These are phyloP conservation scores for Ascochyta koolunga DNA, from an alignment of 2,329 filamentous ascomycete species.

Conservation along the genomic window DNA sequence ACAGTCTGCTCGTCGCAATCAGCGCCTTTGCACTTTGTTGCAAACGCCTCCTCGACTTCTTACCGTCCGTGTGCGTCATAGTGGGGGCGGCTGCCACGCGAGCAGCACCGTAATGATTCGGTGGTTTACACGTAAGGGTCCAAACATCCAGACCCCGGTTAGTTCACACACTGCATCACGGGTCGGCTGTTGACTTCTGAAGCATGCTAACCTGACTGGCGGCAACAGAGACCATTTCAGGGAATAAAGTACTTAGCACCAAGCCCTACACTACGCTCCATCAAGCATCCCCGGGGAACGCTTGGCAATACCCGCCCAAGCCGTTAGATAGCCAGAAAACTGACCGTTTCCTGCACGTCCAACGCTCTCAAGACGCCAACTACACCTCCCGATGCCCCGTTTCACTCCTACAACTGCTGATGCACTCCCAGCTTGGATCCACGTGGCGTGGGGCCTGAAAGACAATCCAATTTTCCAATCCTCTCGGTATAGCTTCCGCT, in stretches of 20 bases:
- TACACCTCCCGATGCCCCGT: conserved; percentile 5
- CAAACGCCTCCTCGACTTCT: not conserved
- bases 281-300: not conserved
- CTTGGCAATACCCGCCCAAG: not conserved
- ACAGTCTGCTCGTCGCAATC: not conserved
- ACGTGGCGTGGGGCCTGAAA: too few species aligned
- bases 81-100: conserved; percentile 2
- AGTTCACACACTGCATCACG: not conserved
- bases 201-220: not conserved
- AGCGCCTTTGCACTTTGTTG: not conserved
- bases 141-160: conserved; percentile 3
- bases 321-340: not conserved
- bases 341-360: not conserved
- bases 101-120: not conserved
- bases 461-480: not conserved
- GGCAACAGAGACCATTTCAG: not conserved
- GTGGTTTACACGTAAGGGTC: not conserved
- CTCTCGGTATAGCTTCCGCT: not conserved
- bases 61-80: conserved; percentile 5
- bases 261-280: not conserved
- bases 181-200: not conserved
- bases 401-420: too few species aligned
- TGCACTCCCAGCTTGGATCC: too few species aligned
- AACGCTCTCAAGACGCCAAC: not conserved
- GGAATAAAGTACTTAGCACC: not conserved